Conservation (phyloP, 371 early-diverging fungal species). For the Furculomyces boomerangus region DNA sequence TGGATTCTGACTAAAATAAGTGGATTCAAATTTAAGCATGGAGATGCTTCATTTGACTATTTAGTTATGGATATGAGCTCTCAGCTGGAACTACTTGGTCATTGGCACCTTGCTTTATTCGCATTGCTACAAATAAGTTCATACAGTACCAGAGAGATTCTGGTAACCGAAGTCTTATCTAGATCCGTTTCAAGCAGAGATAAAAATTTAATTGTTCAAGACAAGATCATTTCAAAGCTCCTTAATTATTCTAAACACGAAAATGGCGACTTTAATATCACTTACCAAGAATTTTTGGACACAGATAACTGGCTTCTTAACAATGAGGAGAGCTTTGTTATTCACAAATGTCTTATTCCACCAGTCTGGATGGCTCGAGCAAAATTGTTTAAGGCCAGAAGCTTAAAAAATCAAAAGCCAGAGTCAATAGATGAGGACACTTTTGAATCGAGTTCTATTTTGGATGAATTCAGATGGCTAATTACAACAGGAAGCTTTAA, state of each 20-base stretch:
- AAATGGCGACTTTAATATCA: background rate
- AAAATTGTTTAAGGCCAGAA: background rate
- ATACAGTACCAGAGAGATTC: background rate
- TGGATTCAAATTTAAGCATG: constrained; percentile 25
- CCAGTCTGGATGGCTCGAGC: background rate
- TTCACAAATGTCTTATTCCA: background rate
- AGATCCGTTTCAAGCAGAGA: background rate
- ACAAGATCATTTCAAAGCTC: background rate
- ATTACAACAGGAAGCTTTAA: background rate
- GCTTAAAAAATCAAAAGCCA: background rate
- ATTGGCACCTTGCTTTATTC: constrained; percentile 57
- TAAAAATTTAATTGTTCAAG: background rate
- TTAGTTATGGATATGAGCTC: constrained; percentile 5
- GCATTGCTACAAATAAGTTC: constrained; percentile 29
- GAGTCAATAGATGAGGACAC: background rate
- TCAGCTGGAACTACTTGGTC: constrained; percentile 41
- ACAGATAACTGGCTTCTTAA: background rate
- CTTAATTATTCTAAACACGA: too few relatives aligned
- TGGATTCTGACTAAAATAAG: constrained; percentile 29
- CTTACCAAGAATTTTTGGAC: background rate
- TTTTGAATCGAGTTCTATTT: too few relatives aligned
- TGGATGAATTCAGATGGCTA: background rate
- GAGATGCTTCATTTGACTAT: background rate
- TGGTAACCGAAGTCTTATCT: background rate
- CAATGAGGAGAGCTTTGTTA: background rate